Base-by-base conservation (phyloP, 2,329 filamentous ascomycete species). In the Penicillium psychrosexuale region DNA sequence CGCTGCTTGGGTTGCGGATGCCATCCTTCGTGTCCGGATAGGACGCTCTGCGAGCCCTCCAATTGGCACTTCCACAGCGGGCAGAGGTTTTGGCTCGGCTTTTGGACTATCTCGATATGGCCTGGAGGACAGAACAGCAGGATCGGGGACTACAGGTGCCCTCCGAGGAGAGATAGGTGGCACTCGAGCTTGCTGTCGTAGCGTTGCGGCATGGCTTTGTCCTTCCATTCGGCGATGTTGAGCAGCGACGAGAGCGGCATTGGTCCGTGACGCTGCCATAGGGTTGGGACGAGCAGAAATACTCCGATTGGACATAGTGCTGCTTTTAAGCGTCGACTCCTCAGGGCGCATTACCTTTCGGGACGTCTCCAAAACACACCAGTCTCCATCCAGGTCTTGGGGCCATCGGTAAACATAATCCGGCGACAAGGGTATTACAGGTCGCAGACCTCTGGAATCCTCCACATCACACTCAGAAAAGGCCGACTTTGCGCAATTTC, bases 351-450 rank as follows among this genome's bases (percentile, higher is more conserved):
- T 33, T 4, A 50, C 37, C 37, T 62, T 65, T 24, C 28, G 60
- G 17, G 37, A 62, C 28, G 19, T 59, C 40, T 58, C 66, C 55
- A 51, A 62, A 58, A 65, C 53, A 52, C 75, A 74, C 74, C 75
- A 77, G 47, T 78, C 76, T 5, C 72, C 72, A 5, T 75, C 69
- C 1, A 66, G 55, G 38, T 72, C 68, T 51, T 71, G 69, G 40
- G 76, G 75, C 58, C 75, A 76, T 58, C 66, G 71, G 63, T 80
- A 80, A 8, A 80, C 73, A 38, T 73, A 70, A 52, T 78, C 76
- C 19, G 67, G 61, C 0, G 78, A 75, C 22, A 80, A 60, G 5
- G 78, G 78, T 43, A 80, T 73, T 2, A 75, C 57, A 1, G 78
- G 78, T 42, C 75, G 74, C 44, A 77, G 69, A 4, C 76, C 75